Evolutionary conservation across 441 rosid genomes (phyloP).

Genomic region (Metrosideros polymorpha): DNA sequence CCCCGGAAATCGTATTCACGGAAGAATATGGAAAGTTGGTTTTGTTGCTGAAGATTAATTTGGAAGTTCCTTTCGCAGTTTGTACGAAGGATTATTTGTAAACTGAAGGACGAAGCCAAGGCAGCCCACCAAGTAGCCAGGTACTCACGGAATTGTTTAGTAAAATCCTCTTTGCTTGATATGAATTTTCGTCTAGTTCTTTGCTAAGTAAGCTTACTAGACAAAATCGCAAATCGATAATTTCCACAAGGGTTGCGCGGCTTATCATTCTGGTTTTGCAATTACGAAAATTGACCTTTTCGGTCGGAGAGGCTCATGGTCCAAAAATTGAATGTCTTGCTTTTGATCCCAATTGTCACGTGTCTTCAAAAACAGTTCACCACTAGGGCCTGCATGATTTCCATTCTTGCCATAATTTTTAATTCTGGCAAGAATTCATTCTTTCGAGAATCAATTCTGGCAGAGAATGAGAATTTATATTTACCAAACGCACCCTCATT

Average conservation of each 20-base stretch:
- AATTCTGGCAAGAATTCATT: too few species aligned
- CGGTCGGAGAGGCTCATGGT: not conserved
- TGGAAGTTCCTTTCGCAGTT: slow-evolving; percentile 10
- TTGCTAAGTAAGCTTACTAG: not conserved
- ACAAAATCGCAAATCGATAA: not conserved
- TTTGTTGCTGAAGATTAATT: not conserved
- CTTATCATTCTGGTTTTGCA: not conserved
- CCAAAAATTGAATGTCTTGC: not conserved
- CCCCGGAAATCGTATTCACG: not conserved
- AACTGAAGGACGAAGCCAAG: slow-evolving; percentile 17
- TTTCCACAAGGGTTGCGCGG: not conserved
- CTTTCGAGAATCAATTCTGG: too few species aligned
- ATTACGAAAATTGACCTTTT: not conserved
- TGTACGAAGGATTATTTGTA: slow-evolving; percentile 20
- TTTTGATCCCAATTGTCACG: not conserved
- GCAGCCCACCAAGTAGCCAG: slow-evolving; percentile 14
- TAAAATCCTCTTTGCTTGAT: not conserved
- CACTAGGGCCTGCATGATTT: too few species aligned
- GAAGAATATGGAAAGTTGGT: not conserved
- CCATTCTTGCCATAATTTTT: too few species aligned
- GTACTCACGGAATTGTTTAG: not conserved
- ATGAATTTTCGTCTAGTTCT: not conserved
- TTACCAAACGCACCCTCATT: too few species aligned
- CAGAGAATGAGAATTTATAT: too few species aligned
- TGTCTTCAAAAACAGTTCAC: not conserved